Base-by-base conservation (phyloP, 1,284 basidiomycete species). In the Cutaneotrichosporon arboriforme region DNA sequence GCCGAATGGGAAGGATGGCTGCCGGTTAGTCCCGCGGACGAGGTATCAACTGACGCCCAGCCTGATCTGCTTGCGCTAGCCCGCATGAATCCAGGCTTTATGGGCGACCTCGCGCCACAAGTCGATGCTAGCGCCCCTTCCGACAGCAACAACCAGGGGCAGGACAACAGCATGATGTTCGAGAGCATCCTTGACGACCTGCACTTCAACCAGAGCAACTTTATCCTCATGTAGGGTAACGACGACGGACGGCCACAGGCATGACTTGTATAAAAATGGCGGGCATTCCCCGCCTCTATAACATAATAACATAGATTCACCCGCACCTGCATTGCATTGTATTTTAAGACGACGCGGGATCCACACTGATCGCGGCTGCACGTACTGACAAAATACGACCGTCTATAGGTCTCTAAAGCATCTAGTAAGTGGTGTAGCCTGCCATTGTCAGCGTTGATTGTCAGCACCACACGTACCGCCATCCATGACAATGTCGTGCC, bases 401-500 rank as follows among this genome's bases (percentile, higher is more conserved):
- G n/a, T n/a, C n/a, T n/a, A n/a, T n/a, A n/a, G n/a, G n/a, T n/a
- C n/a, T n/a, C n/a, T n/a, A n/a, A n/a, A n/a, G n/a, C n/a, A n/a
- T n/a, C 26, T 31, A 31, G 26, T 31, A 31, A 7, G 26, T 31
- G 10, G 26, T 31, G 26, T 31, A 31, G 26, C 26, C 26, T 31
- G 26, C 7, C 7, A 31, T 10, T 31, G 26, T 31, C 26, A 31
- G 26, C 5, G 5, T 10, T 7, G 5, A 31, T 31, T 31, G 5
- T 10, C 7, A 7, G 26, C 26, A 5, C 26, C 10, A 10, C 26
- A 31, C 26, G 5, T 10, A 31, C 73, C 73, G 45, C 73, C 72
- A 49, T 76, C 75, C 18, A 74, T 49, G 1, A 76, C 68, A 0
- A 76, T 55, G 46, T 76, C 75, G 10, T 57, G 58, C 8, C 75